Base-by-base conservation (phyloP, 805 yeast genomes). In the Candida golubevii region DNA sequence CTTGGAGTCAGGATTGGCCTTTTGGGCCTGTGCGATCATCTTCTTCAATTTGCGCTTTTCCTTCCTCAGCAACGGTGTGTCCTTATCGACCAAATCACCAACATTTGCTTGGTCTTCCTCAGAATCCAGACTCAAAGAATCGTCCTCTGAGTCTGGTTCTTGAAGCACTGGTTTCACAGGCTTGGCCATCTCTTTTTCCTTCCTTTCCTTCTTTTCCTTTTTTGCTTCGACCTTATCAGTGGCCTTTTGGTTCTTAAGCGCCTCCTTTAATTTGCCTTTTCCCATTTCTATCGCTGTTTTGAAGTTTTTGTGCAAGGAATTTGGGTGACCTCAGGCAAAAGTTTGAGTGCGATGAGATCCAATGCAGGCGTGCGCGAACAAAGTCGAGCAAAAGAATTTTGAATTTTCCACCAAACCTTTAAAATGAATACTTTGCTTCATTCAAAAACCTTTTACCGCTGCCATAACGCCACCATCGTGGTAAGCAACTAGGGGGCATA, bases 381-480 rank as follows among this genome's bases (percentile, higher is more conserved):
- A 29, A 29, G n/a, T 11, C 32, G n/a, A 11, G 32, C n/a, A 6
- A 29, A 11, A 6, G 4, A 12, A 29, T 11, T 4, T 11, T 3
- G 6, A 29, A 29, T 29, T 29, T 6, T 6, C n/a, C 32, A 29
- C 32, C 32, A 4, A 4, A 8, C 13, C 13, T 8, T 33, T 13
- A 33, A 37, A 48, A 50, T 3, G 34, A 35, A 40, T 51, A 53
- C 35, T 54, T 63, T 14, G 59, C 54, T 42, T 75, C 82, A 47
- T 77, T 75, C 31, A 80, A 48, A 53, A 82, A 82, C 2, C 56
- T 60, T 54, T 80, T 82, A 1, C 87, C 85, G 2, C 79, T 69
- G 8, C 85, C 84, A 49, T 69, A 69, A 54, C 79, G 79, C 95
- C 95, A 85, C 90, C 90, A 85, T 48, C 81, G 71, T 29, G 78